Evolutionary conservation across 75 land plant species (phyloP).

Genomic region (Pinus tabuliformis): DNA sequence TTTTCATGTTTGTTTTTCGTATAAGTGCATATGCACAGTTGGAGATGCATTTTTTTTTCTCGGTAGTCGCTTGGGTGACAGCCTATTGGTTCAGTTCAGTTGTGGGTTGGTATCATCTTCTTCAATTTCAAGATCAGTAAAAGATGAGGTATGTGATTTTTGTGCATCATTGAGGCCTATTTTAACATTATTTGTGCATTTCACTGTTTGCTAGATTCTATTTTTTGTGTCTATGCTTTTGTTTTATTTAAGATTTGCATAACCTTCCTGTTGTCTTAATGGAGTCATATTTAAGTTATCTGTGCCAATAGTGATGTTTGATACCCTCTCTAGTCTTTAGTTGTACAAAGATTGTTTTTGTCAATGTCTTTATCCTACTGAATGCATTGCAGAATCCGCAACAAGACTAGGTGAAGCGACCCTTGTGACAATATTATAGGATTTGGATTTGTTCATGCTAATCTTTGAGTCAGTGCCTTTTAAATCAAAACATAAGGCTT

Average conservation of each 20-base stretch:
- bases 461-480: too few species aligned
- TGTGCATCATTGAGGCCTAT: not conserved
- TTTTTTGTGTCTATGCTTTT: not conserved
- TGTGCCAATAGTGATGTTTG: too few species aligned
- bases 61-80: slow-evolving; percentile 96
- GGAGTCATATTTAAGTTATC: too few species aligned
- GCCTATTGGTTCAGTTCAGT: slow-evolving; percentile 88
- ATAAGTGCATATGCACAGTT: slow-evolving; percentile 74
- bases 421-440: too few species aligned
- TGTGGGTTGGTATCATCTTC: slow-evolving; percentile 39
- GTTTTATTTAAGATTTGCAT: not conserved
- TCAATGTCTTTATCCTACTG: too few species aligned
- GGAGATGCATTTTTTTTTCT: slow-evolving; percentile 89
- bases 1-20: slow-evolving; percentile 11
- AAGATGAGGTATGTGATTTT: slow-evolving; percentile 56
- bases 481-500: too few species aligned
- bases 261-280: too few species aligned
- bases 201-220: not conserved
- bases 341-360: too few species aligned
- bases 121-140: slow-evolving; percentile 21
- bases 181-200: not conserved
- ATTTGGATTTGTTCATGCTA: too few species aligned
- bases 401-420: too few species aligned
- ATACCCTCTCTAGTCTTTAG: too few species aligned
- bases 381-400: too few species aligned